A percentile compares a stretch with the other conserved stretches of the same genome.
Conservation (phyloP, 2,329 filamentous ascomycete species). For the Fusarium sp. region DNA sequence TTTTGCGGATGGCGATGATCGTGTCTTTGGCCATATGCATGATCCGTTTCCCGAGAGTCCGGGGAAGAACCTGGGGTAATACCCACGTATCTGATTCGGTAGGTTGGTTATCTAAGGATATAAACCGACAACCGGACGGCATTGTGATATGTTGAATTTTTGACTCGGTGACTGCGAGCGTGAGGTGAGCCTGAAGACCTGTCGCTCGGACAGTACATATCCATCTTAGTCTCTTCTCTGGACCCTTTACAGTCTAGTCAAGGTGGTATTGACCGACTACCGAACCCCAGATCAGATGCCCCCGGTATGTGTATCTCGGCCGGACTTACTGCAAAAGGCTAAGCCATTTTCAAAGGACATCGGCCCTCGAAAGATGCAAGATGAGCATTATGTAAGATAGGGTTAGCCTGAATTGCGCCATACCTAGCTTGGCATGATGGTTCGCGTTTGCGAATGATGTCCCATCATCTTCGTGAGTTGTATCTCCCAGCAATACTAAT, state of each 20-base stretch:
- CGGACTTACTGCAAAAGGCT: not conserved
- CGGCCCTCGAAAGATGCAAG: not conserved
- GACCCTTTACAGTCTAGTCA: not conserved
- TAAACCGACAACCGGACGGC: not conserved
- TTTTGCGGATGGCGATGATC: not conserved
- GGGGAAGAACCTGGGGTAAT: not conserved
- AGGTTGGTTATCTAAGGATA: not conserved
- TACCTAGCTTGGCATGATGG: not conserved
- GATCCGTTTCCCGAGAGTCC: rapidly evolving
- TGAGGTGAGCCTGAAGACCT: no score
- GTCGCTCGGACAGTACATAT: not conserved
- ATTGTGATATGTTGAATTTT: not conserved
- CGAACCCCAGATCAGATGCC: not conserved
- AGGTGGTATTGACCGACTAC: not conserved
- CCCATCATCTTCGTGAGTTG: not conserved
- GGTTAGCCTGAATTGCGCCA: not conserved
- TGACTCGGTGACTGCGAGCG: not conserved
- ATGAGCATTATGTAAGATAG: not conserved
- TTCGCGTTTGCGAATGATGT: not conserved
- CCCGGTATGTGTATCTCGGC: not conserved
- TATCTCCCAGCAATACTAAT: not conserved
- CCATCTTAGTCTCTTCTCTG: not conserved
- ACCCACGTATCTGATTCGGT: not conserved
- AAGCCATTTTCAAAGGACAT: not conserved
- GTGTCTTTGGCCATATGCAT: not conserved